Evolutionary conservation across 805 yeast species (phyloP).

Genomic region (Lipomyces sp.): DNA sequence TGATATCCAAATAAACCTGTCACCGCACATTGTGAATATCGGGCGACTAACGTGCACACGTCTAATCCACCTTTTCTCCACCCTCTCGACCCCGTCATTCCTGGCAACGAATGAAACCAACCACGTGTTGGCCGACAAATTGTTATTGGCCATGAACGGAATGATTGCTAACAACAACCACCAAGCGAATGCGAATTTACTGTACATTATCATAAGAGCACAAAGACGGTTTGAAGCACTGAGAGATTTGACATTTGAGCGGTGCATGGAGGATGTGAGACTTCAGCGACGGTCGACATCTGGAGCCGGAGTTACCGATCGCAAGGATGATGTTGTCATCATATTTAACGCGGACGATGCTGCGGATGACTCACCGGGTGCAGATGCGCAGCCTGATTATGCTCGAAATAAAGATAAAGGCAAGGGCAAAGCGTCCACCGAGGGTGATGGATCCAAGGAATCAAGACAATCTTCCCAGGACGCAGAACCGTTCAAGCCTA

Average conservation of each 20-base stretch:
- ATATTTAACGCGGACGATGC: slow-evolving; percentile 17
- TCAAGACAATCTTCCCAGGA: slow-evolving; percentile 37
- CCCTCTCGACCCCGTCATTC: slow-evolving; percentile 39
- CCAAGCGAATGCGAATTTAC: slow-evolving; percentile 39
- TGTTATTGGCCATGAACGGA: slow-evolving; percentile 37
- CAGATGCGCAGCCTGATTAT: neutral
- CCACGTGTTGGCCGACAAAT: slow-evolving; percentile 34
- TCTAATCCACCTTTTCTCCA: slow-evolving; percentile 40
- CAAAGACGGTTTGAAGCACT: slow-evolving; percentile 36
- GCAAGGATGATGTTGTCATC: slow-evolving; percentile 29
- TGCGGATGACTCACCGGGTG: neutral
- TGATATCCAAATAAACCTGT: slow-evolving; percentile 42
- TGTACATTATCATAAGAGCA: slow-evolving; percentile 40
- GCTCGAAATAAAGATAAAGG: slow-evolving; percentile 16
- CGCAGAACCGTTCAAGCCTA: slow-evolving; percentile 52
- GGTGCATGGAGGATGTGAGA: slow-evolving; percentile 29
- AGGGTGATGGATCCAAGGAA: neutral
- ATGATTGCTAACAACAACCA: slow-evolving; percentile 40
- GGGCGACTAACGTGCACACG: slow-evolving; percentile 42
- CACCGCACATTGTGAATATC: slow-evolving; percentile 42
- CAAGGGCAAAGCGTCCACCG: slow-evolving; percentile 27
- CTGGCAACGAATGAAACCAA: slow-evolving; percentile 38
- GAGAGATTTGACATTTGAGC: slow-evolving; percentile 23
- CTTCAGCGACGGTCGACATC: slow-evolving; percentile 19
- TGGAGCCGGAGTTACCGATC: slow-evolving; percentile 11